These are phyloP conservation scores for Bjerkandera adusta DNA, from an alignment of 1,284 basidiomycete genomes.

Conservation along the genomic window DNA sequence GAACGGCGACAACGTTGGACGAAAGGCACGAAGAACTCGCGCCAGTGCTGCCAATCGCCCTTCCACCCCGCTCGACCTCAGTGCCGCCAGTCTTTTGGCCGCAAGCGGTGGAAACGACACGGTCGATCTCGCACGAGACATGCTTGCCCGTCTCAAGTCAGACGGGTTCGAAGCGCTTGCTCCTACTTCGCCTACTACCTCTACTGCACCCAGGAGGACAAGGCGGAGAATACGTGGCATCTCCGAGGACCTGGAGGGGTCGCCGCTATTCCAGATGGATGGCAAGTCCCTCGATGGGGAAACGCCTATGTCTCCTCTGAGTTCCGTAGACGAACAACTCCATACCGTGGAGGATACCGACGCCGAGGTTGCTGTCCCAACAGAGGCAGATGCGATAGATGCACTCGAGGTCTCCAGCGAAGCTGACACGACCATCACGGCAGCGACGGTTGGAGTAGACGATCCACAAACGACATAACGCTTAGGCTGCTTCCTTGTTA, in stretches of 20 bases:
- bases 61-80: constrained; percentile 39
- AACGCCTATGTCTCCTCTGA: neutral
- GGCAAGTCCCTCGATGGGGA: neutral
- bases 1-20: constrained; percentile 61
- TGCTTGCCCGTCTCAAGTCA: constrained; percentile 70
- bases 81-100: constrained; percentile 31
- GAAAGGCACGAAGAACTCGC: constrained; percentile 54
- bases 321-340: constrained; percentile 2
- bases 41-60: constrained; percentile 35
- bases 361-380: neutral
- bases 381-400: neutral
- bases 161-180: constrained; percentile 35
- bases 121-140: constrained; percentile 64
- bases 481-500: neutral
- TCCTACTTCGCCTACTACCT: constrained; percentile 23
- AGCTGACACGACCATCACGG: neutral
- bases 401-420: neutral
- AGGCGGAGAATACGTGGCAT: constrained; percentile 21
- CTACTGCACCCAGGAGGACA: constrained; percentile 14
- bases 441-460: neutral
- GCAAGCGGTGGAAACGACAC: constrained; percentile 40
- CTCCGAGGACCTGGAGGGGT: constrained; percentile 15
- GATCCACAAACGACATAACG: neutral
- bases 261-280: constrained; percentile 6
- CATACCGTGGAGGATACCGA: neutral